phyloP scores from a whole-genome alignment of 176 grass and related monocot species.

The Raddia distichophylla region DNA sequence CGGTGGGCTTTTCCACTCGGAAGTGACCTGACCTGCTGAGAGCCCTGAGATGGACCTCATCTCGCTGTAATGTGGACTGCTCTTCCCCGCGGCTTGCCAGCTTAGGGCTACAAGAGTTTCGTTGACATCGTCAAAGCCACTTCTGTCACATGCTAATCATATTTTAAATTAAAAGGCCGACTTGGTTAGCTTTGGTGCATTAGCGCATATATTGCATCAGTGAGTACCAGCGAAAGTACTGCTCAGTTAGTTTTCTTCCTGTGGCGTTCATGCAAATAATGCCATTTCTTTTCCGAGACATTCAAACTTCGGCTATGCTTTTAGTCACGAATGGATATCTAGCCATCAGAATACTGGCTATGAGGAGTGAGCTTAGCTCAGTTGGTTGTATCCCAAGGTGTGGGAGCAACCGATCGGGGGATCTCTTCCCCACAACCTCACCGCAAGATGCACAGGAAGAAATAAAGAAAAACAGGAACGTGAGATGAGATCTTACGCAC shows the following conservation, averaged over 20 bases:
- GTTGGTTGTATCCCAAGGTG: too few species aligned
- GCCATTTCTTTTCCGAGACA: neutral
- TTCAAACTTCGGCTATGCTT: neutral
- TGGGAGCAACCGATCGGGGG: too few species aligned
- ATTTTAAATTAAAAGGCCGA: neutral
- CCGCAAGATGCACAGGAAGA: too few species aligned
- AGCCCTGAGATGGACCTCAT: too few species aligned
- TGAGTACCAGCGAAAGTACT: neutral
- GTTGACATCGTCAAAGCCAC: conserved; percentile 50
- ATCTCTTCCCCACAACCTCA: too few species aligned
- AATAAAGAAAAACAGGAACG: too few species aligned
- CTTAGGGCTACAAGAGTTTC: neutral
- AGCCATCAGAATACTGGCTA: too few species aligned
- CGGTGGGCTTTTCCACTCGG: neutral
- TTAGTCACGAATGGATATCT: too few species aligned
- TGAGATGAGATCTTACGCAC: too few species aligned
- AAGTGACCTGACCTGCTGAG: conserved; percentile 21
- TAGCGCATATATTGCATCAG: neutral
- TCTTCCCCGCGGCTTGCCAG: conserved; percentile 45
- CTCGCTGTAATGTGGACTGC: neutral
- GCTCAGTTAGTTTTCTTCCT: neutral
- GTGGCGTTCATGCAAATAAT: too few species aligned
- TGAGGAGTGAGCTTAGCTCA: too few species aligned
- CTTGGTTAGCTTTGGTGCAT: neutral
- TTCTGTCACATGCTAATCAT: neutral